Base-by-base conservation (phyloP, 2,329 filamentous ascomycete genomes). In the Monosporascus sp. region DNA sequence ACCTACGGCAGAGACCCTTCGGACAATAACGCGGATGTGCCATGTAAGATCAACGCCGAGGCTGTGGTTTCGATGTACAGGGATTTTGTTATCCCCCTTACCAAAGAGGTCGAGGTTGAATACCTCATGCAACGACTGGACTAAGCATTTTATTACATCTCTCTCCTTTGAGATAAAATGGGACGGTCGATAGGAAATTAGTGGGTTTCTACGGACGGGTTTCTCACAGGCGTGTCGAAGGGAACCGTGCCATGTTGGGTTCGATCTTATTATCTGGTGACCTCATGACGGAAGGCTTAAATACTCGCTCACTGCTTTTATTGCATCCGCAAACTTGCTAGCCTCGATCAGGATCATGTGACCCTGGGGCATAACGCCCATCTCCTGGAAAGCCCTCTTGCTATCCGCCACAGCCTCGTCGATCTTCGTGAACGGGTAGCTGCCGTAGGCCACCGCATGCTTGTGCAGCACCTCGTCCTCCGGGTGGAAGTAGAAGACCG, bases 91-190 rank as follows among this genome's bases (percentile, higher is more conserved):
- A 99, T 99, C 62, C 94, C 94, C 0, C 73, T 97, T 69, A 99
- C 94, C n/a, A 99, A 99, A 72, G 88, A 91, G 58, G 93, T 99
- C 41, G 94, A 99, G 77, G 91, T 99, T 9, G 94, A 99, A 64
- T 99, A 99, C 70, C 77, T 99, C 62, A 96, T 99, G 90, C 90
- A 97, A 72, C 82, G 94, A 58, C 75, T 99, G 51, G 82, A 83
- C 66, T 58, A 65, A 53, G 17, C 11, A 20, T 41, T 41, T 41
- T 6, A n/a, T 18, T 41, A n/a, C 17, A 8, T 9, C 9, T 18
- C 38, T 41, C 3, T 39, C 17, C 9, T 41, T 9, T 20, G 17
- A 1, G 17, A 39, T 4, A 3, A 41, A 34, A 14, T 5, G 9
- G 31, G 31, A 14, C 9, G 11, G 31, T 14, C 9, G 20, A 24